Conservation (phyloP, 768 basidiomycete species). For the Amanita fuliginea region DNA sequence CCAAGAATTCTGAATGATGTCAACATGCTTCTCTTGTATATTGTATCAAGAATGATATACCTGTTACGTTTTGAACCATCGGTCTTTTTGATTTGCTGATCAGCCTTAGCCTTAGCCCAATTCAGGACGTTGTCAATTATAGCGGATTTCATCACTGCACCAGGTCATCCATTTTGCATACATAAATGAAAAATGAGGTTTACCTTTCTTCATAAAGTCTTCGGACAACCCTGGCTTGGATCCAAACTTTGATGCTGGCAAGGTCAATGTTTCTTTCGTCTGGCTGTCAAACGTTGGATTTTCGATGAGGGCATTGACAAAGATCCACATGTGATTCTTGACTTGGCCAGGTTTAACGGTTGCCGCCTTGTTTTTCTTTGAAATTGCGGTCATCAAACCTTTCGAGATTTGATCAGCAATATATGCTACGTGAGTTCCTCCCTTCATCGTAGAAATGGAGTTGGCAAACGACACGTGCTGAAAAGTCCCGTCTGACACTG, state of each 20-base stretch:
- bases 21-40: neutral
- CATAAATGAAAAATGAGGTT: slow-evolving; percentile 8
- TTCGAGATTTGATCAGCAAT: slow-evolving; percentile 88
- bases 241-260: slow-evolving; percentile 83
- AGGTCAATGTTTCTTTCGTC: slow-evolving; percentile 91
- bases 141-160: slow-evolving; percentile 71
- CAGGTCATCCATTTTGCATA: neutral
- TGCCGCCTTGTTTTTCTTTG: slow-evolving; percentile 98
- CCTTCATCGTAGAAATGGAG: slow-evolving; percentile 93
- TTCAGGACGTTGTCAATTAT: slow-evolving; percentile 88
- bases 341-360: slow-evolving; percentile 87
- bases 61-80: slow-evolving; percentile 86
- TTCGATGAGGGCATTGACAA: slow-evolving; percentile 91
- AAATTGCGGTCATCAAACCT: slow-evolving; percentile 65
- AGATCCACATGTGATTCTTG: slow-evolving; percentile 98
- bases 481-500: slow-evolving; percentile 85
- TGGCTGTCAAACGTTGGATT: slow-evolving; percentile 99
- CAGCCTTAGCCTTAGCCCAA: slow-evolving; percentile 97
- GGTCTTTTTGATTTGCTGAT: slow-evolving; percentile 92
- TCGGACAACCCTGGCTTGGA: slow-evolving; percentile 77
- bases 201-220: slow-evolving; percentile 95
- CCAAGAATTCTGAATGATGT: slow-evolving; percentile 60
- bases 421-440: slow-evolving; percentile 83
- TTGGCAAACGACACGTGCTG: slow-evolving; percentile 97
- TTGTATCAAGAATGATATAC: slow-evolving; percentile 21